Evolutionary conservation across 1,284 basidiomycete species (phyloP).

Genomic region (Leccinum fuscescens): DNA sequence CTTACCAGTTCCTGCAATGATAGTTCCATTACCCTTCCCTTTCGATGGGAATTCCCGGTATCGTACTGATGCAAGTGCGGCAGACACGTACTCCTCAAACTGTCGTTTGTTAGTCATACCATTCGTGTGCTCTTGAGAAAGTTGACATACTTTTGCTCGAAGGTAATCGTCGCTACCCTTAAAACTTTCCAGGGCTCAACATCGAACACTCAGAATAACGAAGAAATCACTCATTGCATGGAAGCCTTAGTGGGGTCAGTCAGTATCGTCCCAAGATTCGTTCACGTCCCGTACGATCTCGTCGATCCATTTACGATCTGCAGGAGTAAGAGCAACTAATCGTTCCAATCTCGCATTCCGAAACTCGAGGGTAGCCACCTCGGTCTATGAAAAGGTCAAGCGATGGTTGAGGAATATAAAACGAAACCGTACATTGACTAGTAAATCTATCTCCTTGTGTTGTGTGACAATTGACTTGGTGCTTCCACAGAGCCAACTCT

Average conservation of each 20-base stretch:
- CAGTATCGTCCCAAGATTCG: conserved; percentile 67
- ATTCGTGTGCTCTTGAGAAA: neutral
- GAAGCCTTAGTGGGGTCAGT: conserved; percentile 52
- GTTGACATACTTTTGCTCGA: conserved; percentile 64
- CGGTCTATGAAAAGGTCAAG: conserved; percentile 53
- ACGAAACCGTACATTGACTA: conserved; percentile 72
- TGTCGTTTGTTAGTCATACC: conserved; percentile 28
- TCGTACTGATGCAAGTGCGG: conserved; percentile 80
- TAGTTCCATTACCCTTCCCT: conserved; percentile 58
- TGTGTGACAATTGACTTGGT: conserved; percentile 97
- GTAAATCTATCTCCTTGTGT: conserved; percentile 87
- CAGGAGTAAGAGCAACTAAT: conserved; percentile 78
- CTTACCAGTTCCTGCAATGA: conserved; percentile 62
- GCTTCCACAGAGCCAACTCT: conserved; percentile 87
- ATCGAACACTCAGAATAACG: neutral
- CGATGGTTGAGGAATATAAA: neutral
- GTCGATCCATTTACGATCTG: conserved; percentile 96
- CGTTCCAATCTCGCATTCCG: conserved; percentile 79
- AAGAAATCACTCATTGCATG: conserved; percentile 57
- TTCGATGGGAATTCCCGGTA: conserved; percentile 80
- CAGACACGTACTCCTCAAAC: conserved; percentile 85
- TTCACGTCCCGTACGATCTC: conserved; percentile 80
- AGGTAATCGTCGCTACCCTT: conserved; percentile 93
- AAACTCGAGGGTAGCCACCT: conserved; percentile 83
- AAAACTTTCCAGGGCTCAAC: conserved; percentile 50